Evolutionary conservation across 208 protist species (phyloP), one percentile per base, ranked within the genome.

Genomic region (Trypanosoma avium): DNA sequence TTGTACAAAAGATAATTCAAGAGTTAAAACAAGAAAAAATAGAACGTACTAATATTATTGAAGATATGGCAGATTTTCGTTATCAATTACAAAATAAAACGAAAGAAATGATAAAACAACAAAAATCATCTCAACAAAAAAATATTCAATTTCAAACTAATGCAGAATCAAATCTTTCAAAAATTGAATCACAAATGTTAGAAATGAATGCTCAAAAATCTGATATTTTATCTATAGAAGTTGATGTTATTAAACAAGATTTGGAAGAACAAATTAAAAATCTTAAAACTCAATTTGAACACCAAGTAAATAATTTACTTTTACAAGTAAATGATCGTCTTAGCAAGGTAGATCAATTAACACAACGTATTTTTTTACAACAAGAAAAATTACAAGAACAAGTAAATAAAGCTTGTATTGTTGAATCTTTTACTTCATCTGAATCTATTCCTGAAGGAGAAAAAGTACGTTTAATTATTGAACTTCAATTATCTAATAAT

Each of bases 391-490:
- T 64, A 19, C 42, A 54, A 46, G 8, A 42, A 17, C 22, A 64
- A 40, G 3, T 53, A 15, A 9, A 40, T 26, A 10, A 54, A 8
- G n/a, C 17, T 1, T 42, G 33, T 21, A 12, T 30, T 10, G 26
- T 38, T 29, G 49, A 55, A 27, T 19, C 43, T 21, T 3, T 46
- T 55, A 4, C 32, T 64, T 1, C 47, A n/a, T 32, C 2, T 24
- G 35, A 57, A 35, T 1, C 12, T 7, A 66, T 57, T 56, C 33
- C 46, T 35, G 50, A 30, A 13, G 63, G 35, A 12, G 22, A 29
- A 55, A 69, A 69, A 56, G 7, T 69, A 27, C 52, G 38, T 42
- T 33, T 69, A 19, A 19, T 61, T 3, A 47, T 69, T 30, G 24
- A 40, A 15, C 17, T 69, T 42, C 35, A 35, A 9, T 35, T 45